A percentile compares a stretch with the other conserved stretches of the same genome.
These are phyloP conservation scores for Xylaria sp. DNA, from an alignment of 2,329 filamentous ascomycete genomes.

Conservation along the genomic window DNA sequence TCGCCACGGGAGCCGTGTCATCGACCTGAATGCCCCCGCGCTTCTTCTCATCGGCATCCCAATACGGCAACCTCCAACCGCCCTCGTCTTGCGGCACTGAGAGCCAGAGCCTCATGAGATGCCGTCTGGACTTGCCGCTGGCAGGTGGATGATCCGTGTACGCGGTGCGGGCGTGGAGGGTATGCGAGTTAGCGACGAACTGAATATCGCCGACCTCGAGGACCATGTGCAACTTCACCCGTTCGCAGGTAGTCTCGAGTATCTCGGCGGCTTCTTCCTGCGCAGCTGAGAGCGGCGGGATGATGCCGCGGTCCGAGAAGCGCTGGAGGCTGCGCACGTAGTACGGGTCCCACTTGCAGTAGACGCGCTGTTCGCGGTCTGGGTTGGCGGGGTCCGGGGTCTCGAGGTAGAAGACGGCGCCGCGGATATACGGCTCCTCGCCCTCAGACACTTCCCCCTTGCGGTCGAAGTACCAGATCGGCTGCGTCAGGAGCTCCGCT, in stretches of 20 bases:
- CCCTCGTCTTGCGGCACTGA: constrained; percentile 81
- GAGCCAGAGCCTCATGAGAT: constrained; percentile 85
- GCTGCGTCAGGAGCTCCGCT: constrained; percentile 73
- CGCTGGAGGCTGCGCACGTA: constrained; percentile 77
- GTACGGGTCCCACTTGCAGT: constrained; percentile 91
- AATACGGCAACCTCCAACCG: constrained; percentile 84
- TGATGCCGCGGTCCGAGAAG: constrained; percentile 74
- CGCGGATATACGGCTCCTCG: constrained; percentile 75
- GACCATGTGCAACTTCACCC: constrained; percentile 80
- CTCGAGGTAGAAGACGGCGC: constrained; percentile 79
- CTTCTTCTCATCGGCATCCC: constrained; percentile 83
- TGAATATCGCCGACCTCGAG: constrained; percentile 88
- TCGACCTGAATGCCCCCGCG: constrained; percentile 88
- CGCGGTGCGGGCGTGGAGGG: constrained; percentile 80
- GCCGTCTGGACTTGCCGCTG: constrained; percentile 70
- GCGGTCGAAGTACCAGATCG: constrained; percentile 90
- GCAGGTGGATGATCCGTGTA: constrained; percentile 71
- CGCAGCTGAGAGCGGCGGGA: constrained; percentile 72
- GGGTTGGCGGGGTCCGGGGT: constrained; percentile 46
- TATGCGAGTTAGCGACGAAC: constrained; percentile 80
- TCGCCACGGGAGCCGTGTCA: constrained; percentile 74
- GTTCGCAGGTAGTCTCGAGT: constrained; percentile 77
- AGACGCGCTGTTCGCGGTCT: constrained; percentile 68
- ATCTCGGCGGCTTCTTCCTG: constrained; percentile 72
- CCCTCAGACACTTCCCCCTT: constrained; percentile 82